These are phyloP conservation scores for Scheffersomyces stipitis DNA, from an alignment of 805 yeast genomes.

Conservation along the genomic window DNA sequence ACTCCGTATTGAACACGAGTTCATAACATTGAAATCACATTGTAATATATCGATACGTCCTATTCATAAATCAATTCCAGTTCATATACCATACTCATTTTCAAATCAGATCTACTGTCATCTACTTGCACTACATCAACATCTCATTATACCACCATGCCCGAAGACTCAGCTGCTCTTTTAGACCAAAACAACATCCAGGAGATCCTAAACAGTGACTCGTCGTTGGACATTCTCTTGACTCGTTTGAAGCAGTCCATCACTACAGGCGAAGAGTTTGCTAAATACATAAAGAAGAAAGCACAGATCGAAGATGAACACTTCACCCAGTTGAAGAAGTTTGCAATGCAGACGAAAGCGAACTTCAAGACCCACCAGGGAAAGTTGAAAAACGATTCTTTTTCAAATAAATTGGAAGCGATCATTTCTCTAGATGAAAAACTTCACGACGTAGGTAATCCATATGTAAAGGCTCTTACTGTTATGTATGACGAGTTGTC, in stretches of 20 bases:
- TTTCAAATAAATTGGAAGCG: slow-evolving; percentile 63
- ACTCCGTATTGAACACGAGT: no score
- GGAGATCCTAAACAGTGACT: slow-evolving; percentile 62
- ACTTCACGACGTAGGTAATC: slow-evolving; percentile 62
- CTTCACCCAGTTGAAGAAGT: slow-evolving; percentile 69
- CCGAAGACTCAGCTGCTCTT: no score
- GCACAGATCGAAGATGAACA: slow-evolving; percentile 79
- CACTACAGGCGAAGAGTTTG: slow-evolving; percentile 80
- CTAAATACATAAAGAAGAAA: slow-evolving; percentile 74
- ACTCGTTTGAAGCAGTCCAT: slow-evolving; percentile 76
- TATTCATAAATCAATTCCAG: no score
- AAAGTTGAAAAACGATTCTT: slow-evolving; percentile 60
- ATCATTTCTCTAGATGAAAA: slow-evolving; percentile 79
- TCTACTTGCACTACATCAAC: no score
- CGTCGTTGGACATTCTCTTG: slow-evolving; percentile 72
- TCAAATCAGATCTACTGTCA: no score
- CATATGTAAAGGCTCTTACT: slow-evolving; percentile 76
- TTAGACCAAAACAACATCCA: slow-evolving; percentile 49
- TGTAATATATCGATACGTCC: no score
- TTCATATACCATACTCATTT: no score
- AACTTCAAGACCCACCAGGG: background rate
- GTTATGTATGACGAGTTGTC: slow-evolving; percentile 83
- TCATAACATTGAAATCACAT: no score
- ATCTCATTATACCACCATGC: no score
- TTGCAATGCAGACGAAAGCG: slow-evolving; percentile 50